phyloP scores from a whole-genome alignment of 257 asterid species.

The Petunia axillaris region DNA sequence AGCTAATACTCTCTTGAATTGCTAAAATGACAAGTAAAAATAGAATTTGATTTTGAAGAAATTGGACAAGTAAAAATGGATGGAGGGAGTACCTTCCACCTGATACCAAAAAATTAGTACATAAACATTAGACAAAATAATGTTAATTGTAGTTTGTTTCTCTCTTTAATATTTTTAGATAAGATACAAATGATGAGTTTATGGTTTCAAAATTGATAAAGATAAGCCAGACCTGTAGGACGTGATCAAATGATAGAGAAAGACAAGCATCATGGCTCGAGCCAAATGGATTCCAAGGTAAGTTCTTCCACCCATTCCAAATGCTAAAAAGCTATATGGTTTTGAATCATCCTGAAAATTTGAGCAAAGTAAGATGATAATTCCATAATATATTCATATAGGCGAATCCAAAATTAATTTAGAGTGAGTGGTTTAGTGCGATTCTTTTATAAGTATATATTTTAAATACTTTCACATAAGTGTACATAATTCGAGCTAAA shows the following conservation, averaged over 20 bases:
- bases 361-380: neutral
- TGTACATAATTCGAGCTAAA: too few relatives aligned
- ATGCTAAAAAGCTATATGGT: constrained; percentile 19
- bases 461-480: too few relatives aligned
- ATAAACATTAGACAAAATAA: neutral
- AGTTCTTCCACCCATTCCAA: constrained; percentile 26
- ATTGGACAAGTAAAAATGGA: too few relatives aligned
- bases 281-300: constrained; percentile 20
- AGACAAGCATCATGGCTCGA: constrained; percentile 23
- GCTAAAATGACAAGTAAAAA: too few relatives aligned
- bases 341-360: constrained; percentile 13
- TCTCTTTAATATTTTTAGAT: neutral
- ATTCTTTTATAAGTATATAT: too few relatives aligned
- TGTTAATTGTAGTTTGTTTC: neutral
- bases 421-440: too few relatives aligned
- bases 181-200: neutral
- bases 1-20: too few relatives aligned
- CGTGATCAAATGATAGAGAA: constrained; percentile 5
- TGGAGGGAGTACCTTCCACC: neutral
- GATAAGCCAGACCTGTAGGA: constrained; percentile 7
- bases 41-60: too few relatives aligned
- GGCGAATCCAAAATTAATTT: too few relatives aligned
- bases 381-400: too few relatives aligned
- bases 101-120: neutral
- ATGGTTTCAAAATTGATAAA: neutral